Conservation (phyloP, 768 basidiomycete species). For the Tylopilus intermedius region DNA sequence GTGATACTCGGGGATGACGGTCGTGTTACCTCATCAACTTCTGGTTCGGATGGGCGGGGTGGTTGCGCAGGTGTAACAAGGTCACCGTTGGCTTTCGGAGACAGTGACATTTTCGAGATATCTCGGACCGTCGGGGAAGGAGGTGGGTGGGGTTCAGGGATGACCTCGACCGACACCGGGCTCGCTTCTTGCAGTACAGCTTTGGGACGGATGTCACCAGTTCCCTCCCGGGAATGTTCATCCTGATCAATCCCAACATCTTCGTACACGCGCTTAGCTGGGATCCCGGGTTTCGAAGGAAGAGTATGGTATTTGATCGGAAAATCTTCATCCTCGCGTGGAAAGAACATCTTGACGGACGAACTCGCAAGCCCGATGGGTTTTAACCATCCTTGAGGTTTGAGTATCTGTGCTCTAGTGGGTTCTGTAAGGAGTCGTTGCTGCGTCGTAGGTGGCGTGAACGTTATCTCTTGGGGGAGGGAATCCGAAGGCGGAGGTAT, state of each 20-base stretch:
- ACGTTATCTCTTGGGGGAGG: constrained; percentile 9
- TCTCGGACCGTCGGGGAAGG: constrained; percentile 19
- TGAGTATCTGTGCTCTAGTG: constrained; percentile 24
- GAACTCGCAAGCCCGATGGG: constrained; percentile 55
- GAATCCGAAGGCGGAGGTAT: constrained; percentile 21
- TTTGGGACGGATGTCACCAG: constrained; percentile 1
- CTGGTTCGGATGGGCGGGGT: constrained; percentile 19
- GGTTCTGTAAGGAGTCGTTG: constrained; percentile 17
- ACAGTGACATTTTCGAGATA: constrained; percentile 15
- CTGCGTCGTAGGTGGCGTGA: constrained; percentile 7
- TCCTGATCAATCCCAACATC: constrained; percentile 19
- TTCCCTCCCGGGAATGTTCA: constrained; percentile 10
- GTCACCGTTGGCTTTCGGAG: constrained; percentile 25
- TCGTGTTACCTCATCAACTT: constrained; percentile 23
- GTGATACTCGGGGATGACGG: constrained; percentile 25
- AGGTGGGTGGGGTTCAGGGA: constrained; percentile 11
- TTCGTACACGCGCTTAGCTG: constrained; percentile 26
- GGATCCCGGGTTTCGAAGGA: constrained; percentile 22
- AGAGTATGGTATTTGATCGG: constrained; percentile 13
- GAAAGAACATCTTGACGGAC: constrained; percentile 74
- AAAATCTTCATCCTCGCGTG: constrained; percentile 67
- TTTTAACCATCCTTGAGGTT: constrained; percentile 52
- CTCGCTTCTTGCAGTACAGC: constrained; percentile 9
- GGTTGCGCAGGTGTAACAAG: constrained; percentile 18
- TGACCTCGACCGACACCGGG: constrained; percentile 5